Conservation (phyloP, 176 grass and related monocot species). For the Musa beccarii region DNA sequence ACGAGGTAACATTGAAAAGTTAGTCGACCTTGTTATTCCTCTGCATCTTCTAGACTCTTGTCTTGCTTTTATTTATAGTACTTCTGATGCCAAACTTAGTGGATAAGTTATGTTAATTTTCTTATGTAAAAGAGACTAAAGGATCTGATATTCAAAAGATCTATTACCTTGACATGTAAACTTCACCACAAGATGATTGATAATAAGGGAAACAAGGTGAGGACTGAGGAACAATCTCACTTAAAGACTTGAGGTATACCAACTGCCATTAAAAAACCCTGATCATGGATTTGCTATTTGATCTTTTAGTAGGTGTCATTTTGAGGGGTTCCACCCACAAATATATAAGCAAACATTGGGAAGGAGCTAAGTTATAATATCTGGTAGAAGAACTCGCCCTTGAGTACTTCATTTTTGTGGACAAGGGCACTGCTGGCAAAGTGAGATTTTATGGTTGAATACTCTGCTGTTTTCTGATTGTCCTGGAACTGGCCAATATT, state of each 20-base stretch:
- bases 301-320: too few species aligned
- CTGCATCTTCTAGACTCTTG: conserved; percentile 10
- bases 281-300: neutral
- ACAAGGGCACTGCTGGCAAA: neutral
- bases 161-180: too few species aligned
- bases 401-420: neutral
- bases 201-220: neutral
- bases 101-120: too few species aligned
- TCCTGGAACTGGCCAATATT: neutral
- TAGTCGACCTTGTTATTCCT: conserved; percentile 19
- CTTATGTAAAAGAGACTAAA: too few species aligned
- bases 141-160: too few species aligned
- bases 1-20: conserved; percentile 49
- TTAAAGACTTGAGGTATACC: neutral
- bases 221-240: neutral
- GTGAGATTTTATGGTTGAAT: neutral
- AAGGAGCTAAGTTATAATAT: too few species aligned
- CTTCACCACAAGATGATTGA: neutral
- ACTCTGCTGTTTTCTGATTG: neutral
- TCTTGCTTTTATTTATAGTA: neutral
- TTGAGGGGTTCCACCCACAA: too few species aligned
- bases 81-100: too few species aligned
- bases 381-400: too few species aligned
- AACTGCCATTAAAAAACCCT: neutral
- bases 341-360: too few species aligned